Base-by-base conservation (phyloP, 2,329 filamentous ascomycete species). In the Neofusicoccum sp. region DNA sequence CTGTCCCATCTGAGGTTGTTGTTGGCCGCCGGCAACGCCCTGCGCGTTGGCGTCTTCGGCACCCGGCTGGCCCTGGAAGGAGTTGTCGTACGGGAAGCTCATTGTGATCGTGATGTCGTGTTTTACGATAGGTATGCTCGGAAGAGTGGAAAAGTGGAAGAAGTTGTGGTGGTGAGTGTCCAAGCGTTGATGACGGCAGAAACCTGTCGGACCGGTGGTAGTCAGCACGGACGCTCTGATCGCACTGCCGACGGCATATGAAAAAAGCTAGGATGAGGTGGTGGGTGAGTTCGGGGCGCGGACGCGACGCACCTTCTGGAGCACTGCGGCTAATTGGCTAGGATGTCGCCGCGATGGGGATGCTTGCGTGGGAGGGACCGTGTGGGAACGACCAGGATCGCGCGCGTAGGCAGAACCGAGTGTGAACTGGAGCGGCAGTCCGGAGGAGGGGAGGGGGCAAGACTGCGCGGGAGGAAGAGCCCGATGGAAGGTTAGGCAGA, bases 11-110 rank as follows among this genome's bases (percentile, higher is more conserved):
- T 81, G 78, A 66, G 80, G 75, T 67, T 80, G 80, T 65, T 65
- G 66, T 58, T 62, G 60, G 64, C 77, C 70, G 63, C 76, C 73
- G 60, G 76, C 77, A 62, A 78, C 80, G 63, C 81, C 81, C 65
- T 78, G 78, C 59, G 78, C 81, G 73, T 84, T 84, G 65, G 81
- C 69, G 61, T 76, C 76, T 64, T 79, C 76, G 66, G 71, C 79
- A 65, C 76, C 76, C 67, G 83, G 82, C 73, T 86, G 85, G 73
- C 83, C 82, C 70, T 83, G 84, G 74, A 84, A 86, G 65, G 82
- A 79, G 69, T 88, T 85, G 75, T 85, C 86, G 74, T 85, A 85
- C 64, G 84, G 82, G 79, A 86, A 88, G 73, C 84, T 86, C 86
- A 89, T 89, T 62, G 66, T 82, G 73, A 63, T 61, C 44, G 48